Evolutionary conservation across 1,284 basidiomycete species (phyloP).

Genomic region (Trichosporon sp.): DNA sequence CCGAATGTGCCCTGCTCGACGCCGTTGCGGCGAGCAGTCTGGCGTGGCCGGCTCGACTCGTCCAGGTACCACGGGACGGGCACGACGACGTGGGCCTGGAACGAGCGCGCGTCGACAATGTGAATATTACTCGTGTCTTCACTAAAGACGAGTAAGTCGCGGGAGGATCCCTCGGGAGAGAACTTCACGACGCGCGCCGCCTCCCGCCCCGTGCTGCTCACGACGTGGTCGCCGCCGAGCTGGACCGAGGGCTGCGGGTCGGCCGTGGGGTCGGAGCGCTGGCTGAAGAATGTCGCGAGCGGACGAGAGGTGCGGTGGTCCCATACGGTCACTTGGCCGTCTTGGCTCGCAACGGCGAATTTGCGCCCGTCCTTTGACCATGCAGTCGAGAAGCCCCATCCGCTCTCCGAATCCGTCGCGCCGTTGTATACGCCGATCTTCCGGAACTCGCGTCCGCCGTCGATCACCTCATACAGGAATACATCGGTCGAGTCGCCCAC

Average conservation of each 20-base stretch:
- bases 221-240: slow-evolving; percentile 26
- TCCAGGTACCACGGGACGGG: slow-evolving; percentile 43
- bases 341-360: slow-evolving; percentile 56
- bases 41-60: slow-evolving; percentile 16
- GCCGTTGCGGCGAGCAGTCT: slow-evolving; percentile 29
- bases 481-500: slow-evolving; percentile 57
- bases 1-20: slow-evolving; percentile 47
- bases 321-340: slow-evolving; percentile 57
- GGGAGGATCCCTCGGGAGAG: slow-evolving; percentile 49
- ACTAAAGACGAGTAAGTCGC: slow-evolving; percentile 56
- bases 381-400: slow-evolving; percentile 49
- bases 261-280: slow-evolving; percentile 20
- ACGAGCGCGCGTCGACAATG: slow-evolving; percentile 55
- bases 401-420: slow-evolving; percentile 47
- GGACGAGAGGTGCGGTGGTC: slow-evolving; percentile 55
- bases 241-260: not conserved
- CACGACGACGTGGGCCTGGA: slow-evolving; percentile 52
- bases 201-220: slow-evolving; percentile 46
- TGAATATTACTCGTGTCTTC: slow-evolving; percentile 54
- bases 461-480: slow-evolving; percentile 52
- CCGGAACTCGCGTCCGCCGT: slow-evolving; percentile 51
- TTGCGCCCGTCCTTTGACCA: slow-evolving; percentile 57
- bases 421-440: slow-evolving; percentile 51
- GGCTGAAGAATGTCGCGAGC: slow-evolving; percentile 52
- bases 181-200: slow-evolving; percentile 57